Conservation (phyloP, 2,329 filamentous ascomycete genomes). For the Seiridium unicorne region DNA sequence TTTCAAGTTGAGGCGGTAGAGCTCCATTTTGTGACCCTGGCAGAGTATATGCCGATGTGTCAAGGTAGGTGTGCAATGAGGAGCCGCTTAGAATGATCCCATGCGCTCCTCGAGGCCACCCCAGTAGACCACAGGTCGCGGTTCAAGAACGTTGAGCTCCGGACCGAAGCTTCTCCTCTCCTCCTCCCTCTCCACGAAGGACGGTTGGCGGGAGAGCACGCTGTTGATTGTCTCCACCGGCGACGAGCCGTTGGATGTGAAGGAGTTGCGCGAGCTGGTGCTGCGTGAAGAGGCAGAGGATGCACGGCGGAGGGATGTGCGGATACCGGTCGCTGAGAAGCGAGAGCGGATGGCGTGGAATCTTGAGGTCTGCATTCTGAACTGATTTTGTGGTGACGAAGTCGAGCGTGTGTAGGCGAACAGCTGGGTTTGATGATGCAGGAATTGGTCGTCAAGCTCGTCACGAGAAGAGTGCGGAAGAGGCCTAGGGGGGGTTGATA, state of each 20-base stretch:
- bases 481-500: not conserved
- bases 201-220: constrained; percentile 57
- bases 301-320: constrained; percentile 52
- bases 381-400: constrained; percentile 7
- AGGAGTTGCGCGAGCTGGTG: constrained; percentile 39
- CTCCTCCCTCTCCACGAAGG: constrained; percentile 55
- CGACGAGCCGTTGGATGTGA: constrained; percentile 42
- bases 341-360: constrained; percentile 50
- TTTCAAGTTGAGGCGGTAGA: not conserved
- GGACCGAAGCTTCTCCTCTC: constrained; percentile 52
- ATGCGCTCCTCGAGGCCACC: constrained; percentile 62
- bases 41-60: too few relatives aligned
- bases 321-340: constrained; percentile 48
- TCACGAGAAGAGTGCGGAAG: not conserved
- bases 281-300: constrained; percentile 43
- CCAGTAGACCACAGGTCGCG: constrained; percentile 62
- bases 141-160: constrained; percentile 58
- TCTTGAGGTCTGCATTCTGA: constrained; percentile 45
- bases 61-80: not conserved
- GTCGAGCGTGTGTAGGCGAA: not conserved
- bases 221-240: constrained; percentile 54
- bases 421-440: not conserved
- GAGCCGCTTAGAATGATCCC: constrained; percentile 31
- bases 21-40: too few relatives aligned
- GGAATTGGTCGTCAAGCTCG: not conserved